Percentiles rank a stretch among this genome's conserved stretches.
Evolutionary conservation across 768 basidiomycete genomes (phyloP).

Genomic region (Kwoniella pini): DNA sequence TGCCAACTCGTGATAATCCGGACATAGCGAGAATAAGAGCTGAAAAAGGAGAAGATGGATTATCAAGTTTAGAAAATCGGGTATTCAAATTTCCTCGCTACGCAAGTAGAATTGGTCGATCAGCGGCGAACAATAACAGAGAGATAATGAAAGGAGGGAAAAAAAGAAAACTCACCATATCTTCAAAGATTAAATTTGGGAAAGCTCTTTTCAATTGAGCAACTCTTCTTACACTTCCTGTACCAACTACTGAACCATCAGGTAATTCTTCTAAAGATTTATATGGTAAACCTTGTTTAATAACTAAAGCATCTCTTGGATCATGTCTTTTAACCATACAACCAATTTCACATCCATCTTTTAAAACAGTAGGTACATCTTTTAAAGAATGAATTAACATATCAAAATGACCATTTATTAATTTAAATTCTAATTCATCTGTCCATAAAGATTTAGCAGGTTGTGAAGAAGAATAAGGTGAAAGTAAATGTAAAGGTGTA

Average conservation of each 20-base stretch:
- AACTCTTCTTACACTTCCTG: constrained; percentile 86
- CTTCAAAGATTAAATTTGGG: constrained; percentile 75
- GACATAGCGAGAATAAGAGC: constrained; percentile 92
- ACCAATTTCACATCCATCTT: constrained; percentile 78
- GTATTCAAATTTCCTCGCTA: constrained; percentile 66
- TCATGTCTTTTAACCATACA: constrained; percentile 85
- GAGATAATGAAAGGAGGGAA: neutral
- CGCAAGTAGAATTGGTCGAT: neutral
- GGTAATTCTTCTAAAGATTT: constrained; percentile 79
- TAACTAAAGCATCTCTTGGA: constrained; percentile 82
- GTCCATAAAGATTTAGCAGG: constrained; percentile 74
- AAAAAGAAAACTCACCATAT: constrained; percentile 68
- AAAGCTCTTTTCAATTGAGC: constrained; percentile 82
- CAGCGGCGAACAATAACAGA: neutral
- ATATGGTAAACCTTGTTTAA: constrained; percentile 72
- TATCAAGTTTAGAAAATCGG: constrained; percentile 86
- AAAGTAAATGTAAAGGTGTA: constrained; percentile 78
- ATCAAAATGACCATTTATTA: constrained; percentile 73
- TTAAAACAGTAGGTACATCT: constrained; percentile 86
- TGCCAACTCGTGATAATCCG: constrained; percentile 77
- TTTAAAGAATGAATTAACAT: constrained; percentile 91
- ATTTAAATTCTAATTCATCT: constrained; percentile 85
- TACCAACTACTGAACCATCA: constrained; percentile 86
- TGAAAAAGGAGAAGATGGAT: constrained; percentile 71
- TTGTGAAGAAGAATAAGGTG: constrained; percentile 53